Conservation (phyloP, 306 rosid species). For the Fagus crenata region DNA sequence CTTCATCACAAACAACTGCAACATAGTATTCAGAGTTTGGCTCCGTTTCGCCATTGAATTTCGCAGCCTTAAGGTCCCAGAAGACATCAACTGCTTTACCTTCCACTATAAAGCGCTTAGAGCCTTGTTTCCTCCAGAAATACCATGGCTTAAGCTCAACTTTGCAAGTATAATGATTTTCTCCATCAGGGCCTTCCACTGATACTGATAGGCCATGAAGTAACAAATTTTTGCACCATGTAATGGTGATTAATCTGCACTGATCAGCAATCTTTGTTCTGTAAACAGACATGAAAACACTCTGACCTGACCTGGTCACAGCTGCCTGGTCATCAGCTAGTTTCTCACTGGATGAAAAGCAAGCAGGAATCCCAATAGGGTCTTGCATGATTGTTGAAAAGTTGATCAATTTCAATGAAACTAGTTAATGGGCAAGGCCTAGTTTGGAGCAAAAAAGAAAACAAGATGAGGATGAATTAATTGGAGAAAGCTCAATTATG, state of each 20-base stretch:
- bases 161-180: conserved; percentile 66
- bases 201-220: conserved; percentile 75
- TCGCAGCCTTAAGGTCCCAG: conserved; percentile 86
- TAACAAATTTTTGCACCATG: conserved; percentile 76
- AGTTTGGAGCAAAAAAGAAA: conserved; percentile 17
- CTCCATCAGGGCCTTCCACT: conserved; percentile 65
- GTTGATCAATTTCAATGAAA: not conserved
- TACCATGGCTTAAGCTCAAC: conserved; percentile 93
- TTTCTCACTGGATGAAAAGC: conserved; percentile 63
- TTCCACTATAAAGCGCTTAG: conserved; percentile 59
- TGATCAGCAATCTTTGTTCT: conserved; percentile 68
- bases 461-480: conserved; percentile 28
- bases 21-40: conserved; percentile 78
- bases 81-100: conserved; percentile 52
- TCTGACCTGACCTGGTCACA: conserved; percentile 75
- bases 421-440: not conserved
- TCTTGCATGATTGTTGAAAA: conserved; percentile 53
- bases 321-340: conserved; percentile 45
- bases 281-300: conserved; percentile 65
- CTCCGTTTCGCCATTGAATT: conserved; percentile 70
- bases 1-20: conserved; percentile 76
- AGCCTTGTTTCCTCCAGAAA: conserved; percentile 86
- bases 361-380: conserved; percentile 72
- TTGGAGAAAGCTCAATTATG: conserved; percentile 23
- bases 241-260: conserved; percentile 67